Evolutionary conservation across 2,329 filamentous ascomycete species (phyloP).

Genomic region (Monilinia vaccinii-corymbosi): DNA sequence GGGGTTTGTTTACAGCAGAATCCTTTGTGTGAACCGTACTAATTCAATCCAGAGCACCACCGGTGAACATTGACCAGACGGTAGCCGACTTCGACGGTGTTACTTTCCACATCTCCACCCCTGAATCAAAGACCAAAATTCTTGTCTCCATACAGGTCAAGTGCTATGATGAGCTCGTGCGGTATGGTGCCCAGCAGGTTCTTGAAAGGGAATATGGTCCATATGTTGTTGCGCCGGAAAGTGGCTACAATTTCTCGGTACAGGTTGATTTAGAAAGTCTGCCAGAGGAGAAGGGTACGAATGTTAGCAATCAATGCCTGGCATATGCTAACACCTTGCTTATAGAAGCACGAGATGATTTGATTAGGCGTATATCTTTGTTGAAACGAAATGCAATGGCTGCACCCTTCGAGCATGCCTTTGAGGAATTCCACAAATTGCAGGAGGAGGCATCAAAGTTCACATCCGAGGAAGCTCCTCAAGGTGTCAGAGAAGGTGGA

Average conservation of each 20-base stretch:
- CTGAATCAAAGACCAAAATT: conserved; percentile 87
- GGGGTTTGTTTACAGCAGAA: conserved; percentile 20
- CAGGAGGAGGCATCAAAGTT: conserved; percentile 86
- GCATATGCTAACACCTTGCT: conserved; percentile 6
- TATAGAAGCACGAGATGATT: conserved; percentile 68
- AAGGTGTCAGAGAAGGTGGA: conserved; percentile 81
- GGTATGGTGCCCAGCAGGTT: conserved; percentile 86
- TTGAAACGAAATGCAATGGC: conserved; percentile 99
- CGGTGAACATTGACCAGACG: conserved; percentile 89
- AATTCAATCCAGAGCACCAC: conserved; percentile 56
- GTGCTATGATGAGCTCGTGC: conserved; percentile 85
- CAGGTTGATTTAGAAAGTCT: conserved; percentile 81
- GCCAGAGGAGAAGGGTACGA: conserved; percentile 64
- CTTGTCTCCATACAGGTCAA: conserved; percentile 89
- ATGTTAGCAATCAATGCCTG: neutral
- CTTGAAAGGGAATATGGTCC: conserved; percentile 89
- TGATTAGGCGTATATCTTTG: conserved; percentile 79
- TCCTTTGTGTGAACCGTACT: conserved; percentile 20
- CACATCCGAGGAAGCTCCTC: conserved; percentile 86
- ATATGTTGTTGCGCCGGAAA: conserved; percentile 80
- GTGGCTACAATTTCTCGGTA: conserved; percentile 93
- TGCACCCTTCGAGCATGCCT: conserved; percentile 94
- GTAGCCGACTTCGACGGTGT: conserved; percentile 99
- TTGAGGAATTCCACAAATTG: conserved; percentile 80
- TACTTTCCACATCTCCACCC: conserved; percentile 96